Evolutionary conservation across 768 basidiomycete genomes (phyloP), one percentile per base, ranked within the genome.

Genomic region (Hygrocybe punicea): DNA sequence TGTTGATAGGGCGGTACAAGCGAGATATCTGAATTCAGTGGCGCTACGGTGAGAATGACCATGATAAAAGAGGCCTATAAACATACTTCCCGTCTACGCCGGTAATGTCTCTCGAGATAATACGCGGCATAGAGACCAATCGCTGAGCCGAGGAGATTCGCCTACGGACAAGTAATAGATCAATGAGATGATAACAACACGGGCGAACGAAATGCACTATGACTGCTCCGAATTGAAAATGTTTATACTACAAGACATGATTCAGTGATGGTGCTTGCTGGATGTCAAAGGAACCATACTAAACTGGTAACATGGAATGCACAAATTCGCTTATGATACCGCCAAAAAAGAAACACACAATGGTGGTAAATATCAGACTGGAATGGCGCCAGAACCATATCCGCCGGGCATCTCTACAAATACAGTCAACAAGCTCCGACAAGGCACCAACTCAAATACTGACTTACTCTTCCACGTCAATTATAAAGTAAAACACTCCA

Each of bases 371-470:
- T 47, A 90, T 83, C 10, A 91, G 68, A 8, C 82, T 79, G 24
- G 84, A 79, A 67, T 87, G 80, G 25, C 91, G 81, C 91, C 91
- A 93, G 62, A 91, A 87, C 91, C 92, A 93, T 70, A 93, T 81
- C 60, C 91, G 78, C 58, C 91, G 76, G 6, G 86, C 84, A 53
- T 85, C 85, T 67, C 91, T 93, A 52, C 14, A 39, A 11, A 29
- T 25, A 8, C 8, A 19, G 42, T 14, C 13, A n/a, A 53, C 14
- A 42, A 14, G 21, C 21, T n/a, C 24, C 13, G 21, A 24, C 7
- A 19, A 42, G 9, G 23, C 25, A 39, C 14, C 39, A 40, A 39
- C 35, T 16, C 11, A 36, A 23, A 44, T 6, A 60, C 34, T 29
- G 21, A 33, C 25, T 68, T 63, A 93, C 91, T 93, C 91, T 58